Evolutionary conservation across 2,329 filamentous ascomycete genomes (phyloP).

Genomic region (Aspergillus sp.): DNA sequence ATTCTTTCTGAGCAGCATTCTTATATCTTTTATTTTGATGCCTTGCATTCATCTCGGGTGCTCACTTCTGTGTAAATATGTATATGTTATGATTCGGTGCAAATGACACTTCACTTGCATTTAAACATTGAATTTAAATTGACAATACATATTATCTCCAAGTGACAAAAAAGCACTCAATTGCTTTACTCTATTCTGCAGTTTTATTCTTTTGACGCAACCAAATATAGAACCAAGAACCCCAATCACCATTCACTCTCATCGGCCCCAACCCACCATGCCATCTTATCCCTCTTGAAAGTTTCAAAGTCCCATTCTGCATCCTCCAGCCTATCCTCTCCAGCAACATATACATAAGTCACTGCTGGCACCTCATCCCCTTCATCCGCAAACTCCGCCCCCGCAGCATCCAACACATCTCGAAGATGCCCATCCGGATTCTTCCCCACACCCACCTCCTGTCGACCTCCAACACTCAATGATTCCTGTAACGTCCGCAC

Average conservation of each 20-base stretch:
- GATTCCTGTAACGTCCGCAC: constrained; percentile 37
- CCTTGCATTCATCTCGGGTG: too few species aligned
- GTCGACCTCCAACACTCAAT: constrained; percentile 15
- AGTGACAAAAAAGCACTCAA: too few species aligned
- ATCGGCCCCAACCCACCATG: constrained; percentile 49
- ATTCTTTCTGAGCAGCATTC: too few species aligned
- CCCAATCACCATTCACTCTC: constrained; percentile 38
- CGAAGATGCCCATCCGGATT: constrained; percentile 30
- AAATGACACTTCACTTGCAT: too few species aligned
- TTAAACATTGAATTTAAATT: too few species aligned
- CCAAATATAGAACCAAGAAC: background rate
- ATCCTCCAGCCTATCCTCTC: constrained; percentile 55
- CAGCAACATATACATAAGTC: constrained; percentile 60
- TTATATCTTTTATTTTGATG: too few species aligned
- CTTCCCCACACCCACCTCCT: constrained; percentile 19
- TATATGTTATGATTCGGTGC: too few species aligned
- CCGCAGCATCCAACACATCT: constrained; percentile 41
- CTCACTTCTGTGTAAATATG: too few species aligned
- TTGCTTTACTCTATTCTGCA: too few species aligned
- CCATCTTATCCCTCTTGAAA: constrained; percentile 72
- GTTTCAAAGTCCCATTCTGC: constrained; percentile 84
- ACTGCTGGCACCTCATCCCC: constrained; percentile 46
- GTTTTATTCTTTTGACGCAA: too few species aligned
- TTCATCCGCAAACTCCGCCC: constrained; percentile 50
- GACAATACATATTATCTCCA: too few species aligned